These are phyloP conservation scores for Kurtzmaniella quercitrusa DNA, from an alignment of 1,139 yeast species.

Conservation along the genomic window DNA sequence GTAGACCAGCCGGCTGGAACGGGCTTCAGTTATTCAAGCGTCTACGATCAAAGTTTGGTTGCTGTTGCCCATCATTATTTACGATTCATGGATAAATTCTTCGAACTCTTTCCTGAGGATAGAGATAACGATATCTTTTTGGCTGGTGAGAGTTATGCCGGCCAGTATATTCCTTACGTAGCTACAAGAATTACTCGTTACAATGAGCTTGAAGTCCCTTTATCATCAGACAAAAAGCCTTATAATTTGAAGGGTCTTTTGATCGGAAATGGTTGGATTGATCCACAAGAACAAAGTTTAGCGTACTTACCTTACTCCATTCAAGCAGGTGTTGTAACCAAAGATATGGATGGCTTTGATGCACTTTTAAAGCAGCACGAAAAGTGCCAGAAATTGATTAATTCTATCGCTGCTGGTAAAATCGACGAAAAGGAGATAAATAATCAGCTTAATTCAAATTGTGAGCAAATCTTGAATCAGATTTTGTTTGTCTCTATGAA, in stretches of 20 bases:
- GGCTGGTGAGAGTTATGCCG: slow-evolving; percentile 97
- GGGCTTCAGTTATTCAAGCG: slow-evolving; percentile 69
- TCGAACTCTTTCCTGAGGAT: slow-evolving; percentile 72
- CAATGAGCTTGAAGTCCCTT: slow-evolving; percentile 10
- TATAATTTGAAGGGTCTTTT: slow-evolving; percentile 62
- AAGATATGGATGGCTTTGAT: slow-evolving; percentile 34
- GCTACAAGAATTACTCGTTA: slow-evolving; percentile 61
- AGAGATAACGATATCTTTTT: slow-evolving; percentile 59
- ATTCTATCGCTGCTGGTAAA: slow-evolving; percentile 24
- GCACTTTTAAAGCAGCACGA: slow-evolving; percentile 50
- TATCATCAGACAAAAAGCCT: slow-evolving; percentile 13
- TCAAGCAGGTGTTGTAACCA: slow-evolving; percentile 52
- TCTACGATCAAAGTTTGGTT: slow-evolving; percentile 55
- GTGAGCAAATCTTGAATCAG: slow-evolving; percentile 45
- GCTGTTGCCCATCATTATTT: slow-evolving; percentile 60
- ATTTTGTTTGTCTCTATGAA: slow-evolving; percentile 38
- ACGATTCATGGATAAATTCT: slow-evolving; percentile 63
- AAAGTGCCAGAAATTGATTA: slow-evolving; percentile 54
- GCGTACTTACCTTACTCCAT: slow-evolving; percentile 74
- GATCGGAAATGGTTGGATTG: slow-evolving; percentile 97
- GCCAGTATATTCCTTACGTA: slow-evolving; percentile 91
- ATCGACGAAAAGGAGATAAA: slow-evolving; percentile 21
- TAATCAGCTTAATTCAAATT: slow-evolving; percentile 35
- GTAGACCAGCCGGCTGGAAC: slow-evolving; percentile 96
- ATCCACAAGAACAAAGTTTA: slow-evolving; percentile 79